Conservation (phyloP, 2,329 filamentous ascomycete species). For the Trichophyton schoenleinii region DNA sequence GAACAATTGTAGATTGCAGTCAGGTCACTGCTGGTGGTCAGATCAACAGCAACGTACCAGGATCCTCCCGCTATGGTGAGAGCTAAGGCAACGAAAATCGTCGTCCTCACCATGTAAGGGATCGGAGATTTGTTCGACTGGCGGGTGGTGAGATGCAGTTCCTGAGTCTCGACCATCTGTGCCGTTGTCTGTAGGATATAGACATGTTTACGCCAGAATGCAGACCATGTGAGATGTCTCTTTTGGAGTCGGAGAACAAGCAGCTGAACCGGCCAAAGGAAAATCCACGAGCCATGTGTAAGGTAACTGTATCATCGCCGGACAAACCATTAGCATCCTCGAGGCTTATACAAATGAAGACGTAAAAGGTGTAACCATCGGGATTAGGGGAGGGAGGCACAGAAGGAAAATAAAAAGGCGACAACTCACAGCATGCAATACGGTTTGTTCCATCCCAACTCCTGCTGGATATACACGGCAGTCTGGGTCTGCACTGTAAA, state of each 20-base stretch:
- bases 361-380: neutral
- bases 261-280: slow-evolving; percentile 80
- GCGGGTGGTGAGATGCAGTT: slow-evolving; percentile 48
- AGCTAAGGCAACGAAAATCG: slow-evolving; percentile 67
- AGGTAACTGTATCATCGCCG: slow-evolving; percentile 46
- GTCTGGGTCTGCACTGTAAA: slow-evolving; percentile 95
- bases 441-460: slow-evolving; percentile 91
- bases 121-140: slow-evolving; percentile 39
- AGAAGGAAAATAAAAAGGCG: neutral
- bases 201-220: slow-evolving; percentile 70
- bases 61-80: slow-evolving; percentile 82
- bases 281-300: slow-evolving; percentile 84
- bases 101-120: slow-evolving; percentile 67
- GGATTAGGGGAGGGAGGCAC: slow-evolving; percentile 13
- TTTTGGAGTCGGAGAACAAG: slow-evolving; percentile 68
- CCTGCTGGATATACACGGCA: slow-evolving; percentile 84
- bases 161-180: slow-evolving; percentile 75
- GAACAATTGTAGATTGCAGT: slow-evolving; percentile 99
- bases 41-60: slow-evolving; percentile 90
- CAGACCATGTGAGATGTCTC: slow-evolving; percentile 62
- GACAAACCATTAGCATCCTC: neutral
- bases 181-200: slow-evolving; percentile 52
- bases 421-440: slow-evolving; percentile 87
- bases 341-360: neutral
- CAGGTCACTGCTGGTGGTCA: slow-evolving; percentile 85